Evolutionary conservation across 2,329 filamentous ascomycete genomes (phyloP), one percentile per base, ranked within the genome.

Genomic region (Alternaria sp.): DNA sequence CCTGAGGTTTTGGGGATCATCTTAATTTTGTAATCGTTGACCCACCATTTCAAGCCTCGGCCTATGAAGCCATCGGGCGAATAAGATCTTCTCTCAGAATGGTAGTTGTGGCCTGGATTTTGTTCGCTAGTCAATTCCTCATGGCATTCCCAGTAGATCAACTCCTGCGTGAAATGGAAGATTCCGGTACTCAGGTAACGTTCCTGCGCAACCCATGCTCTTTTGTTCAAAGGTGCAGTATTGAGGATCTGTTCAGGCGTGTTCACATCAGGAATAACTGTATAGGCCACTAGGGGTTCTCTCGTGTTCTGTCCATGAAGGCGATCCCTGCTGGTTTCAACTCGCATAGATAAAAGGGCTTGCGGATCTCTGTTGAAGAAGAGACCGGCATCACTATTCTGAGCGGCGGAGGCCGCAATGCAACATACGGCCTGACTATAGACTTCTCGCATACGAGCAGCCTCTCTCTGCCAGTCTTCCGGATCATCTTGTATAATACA

Each of bases 141-240:
- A 8, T n/a, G 32, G 38, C 64, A 70, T 6, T 68, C 58, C 65
- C 67, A 68, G 34, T 62, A 67, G 3, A 68, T 2, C 18, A 54
- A 27, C 9, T 49, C 36, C 5, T 28, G n/a, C 8, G 57, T 40
- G 44, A 70, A 70, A 30, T 67, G 63, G 16, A 65, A 28, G n/a
- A 59, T 58, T 11, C 67, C 48, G 5, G 45, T 49, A 5, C 65
- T 59, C 10, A 70, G 25, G 14, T 56, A 57, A 0, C 65, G 57
- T 34, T 70, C 67, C 34, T 70, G 67, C 3, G 60, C 53, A 12
- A 68, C 62, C 65, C 67, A 70, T 10, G 59, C 67, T 28, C 65
- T 57, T 32, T 28, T 9, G 34, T 66, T 66, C 16, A 68, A 34
- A 6, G 64, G 66, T 10, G 59, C 51, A 7, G 3, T 7, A 12